A percentile compares a stretch with the other conserved stretches of the same genome.
phyloP scores from a whole-genome alignment of 1,139 yeast genomes.

The Nakaseomyces kungkrabaensis region DNA sequence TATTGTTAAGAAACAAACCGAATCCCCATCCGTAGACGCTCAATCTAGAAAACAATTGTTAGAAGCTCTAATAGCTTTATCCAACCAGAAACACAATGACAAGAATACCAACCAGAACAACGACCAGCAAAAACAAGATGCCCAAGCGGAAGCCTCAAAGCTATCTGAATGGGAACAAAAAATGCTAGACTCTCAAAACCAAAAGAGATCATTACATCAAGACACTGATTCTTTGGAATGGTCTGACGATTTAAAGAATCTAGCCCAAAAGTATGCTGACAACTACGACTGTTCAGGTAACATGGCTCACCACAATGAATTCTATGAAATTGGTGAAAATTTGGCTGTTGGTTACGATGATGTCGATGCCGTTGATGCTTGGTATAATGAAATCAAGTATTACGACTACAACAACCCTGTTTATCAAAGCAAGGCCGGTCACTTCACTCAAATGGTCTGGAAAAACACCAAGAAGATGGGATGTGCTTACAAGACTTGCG shows the following conservation, averaged over 20 bases:
- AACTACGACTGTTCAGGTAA: constrained; percentile 56
- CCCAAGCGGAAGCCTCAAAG: background rate
- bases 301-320: constrained; percentile 28
- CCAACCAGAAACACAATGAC: background rate
- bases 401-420: constrained; percentile 45
- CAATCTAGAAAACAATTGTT: background rate
- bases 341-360: constrained; percentile 61
- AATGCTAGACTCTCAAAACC: constrained; percentile 50
- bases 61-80: background rate
- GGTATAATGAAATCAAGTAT: constrained; percentile 62
- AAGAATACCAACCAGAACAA: background rate
- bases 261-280: constrained; percentile 63
- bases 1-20: constrained; percentile 14
- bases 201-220: constrained; percentile 51
- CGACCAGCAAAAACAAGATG: background rate
- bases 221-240: constrained; percentile 51
- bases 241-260: constrained; percentile 51
- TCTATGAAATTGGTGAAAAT: constrained; percentile 54
- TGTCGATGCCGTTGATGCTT: constrained; percentile 61
- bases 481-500: constrained; percentile 51
- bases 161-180: background rate
- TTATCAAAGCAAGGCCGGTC: constrained; percentile 42
- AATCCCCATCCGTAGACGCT: constrained; percentile 5
- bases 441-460: constrained; percentile 84
- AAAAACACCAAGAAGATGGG: constrained; percentile 57